Conservation (phyloP, 148 eudicot species). For the Silene uniflora region DNA sequence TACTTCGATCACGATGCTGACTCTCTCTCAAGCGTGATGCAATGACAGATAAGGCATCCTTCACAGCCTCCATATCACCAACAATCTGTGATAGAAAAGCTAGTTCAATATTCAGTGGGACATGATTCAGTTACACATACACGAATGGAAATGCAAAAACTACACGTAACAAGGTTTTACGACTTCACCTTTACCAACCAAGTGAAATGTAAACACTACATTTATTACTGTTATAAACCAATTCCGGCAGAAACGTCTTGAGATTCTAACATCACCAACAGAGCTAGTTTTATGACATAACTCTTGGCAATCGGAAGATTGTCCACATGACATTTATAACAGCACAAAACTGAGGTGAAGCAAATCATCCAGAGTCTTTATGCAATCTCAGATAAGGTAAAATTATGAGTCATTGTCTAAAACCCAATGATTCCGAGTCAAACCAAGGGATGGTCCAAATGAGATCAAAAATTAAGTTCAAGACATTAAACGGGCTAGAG, state of each 20-base stretch:
- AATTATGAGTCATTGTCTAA: background rate
- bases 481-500: constrained; percentile 2
- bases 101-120: constrained; percentile 13
- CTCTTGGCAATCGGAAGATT: background rate
- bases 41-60: constrained; percentile 66
- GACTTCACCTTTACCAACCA: background rate
- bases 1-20: constrained; percentile 91
- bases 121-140: background rate
- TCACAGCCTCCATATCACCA: constrained; percentile 75
- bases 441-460: constrained; percentile 1
- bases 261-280: background rate
- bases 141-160: constrained; percentile 4
- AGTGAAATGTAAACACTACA: constrained; percentile 9
- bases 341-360: background rate
- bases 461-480: background rate
- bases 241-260: background rate
- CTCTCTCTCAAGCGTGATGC: constrained; percentile 93
- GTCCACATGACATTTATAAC: background rate
- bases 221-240: background rate
- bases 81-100: constrained; percentile 44
- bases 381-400: background rate
- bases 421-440: constrained; percentile 12
- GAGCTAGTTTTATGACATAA: background rate
- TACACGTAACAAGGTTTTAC: background rate
- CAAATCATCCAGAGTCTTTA: background rate